These are phyloP conservation scores for Sporothrix globosa DNA, from an alignment of 2,329 filamentous ascomycete species.

Conservation along the genomic window DNA sequence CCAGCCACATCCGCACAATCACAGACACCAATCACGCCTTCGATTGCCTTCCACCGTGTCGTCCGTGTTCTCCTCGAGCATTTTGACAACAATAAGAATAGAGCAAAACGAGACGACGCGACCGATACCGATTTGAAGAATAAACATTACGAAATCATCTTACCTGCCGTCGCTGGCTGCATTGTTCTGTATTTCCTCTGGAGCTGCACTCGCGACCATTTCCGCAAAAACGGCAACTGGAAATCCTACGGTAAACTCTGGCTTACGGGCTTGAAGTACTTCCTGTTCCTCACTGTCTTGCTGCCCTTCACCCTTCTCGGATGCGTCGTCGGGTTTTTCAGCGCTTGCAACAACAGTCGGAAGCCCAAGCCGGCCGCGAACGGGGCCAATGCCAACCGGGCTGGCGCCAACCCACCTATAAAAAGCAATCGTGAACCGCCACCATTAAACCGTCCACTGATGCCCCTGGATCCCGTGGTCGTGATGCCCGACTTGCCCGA, in stretches of 20 bases:
- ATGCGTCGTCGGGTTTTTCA: background rate
- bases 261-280: background rate
- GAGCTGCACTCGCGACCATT: background rate
- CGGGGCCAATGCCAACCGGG: too few relatives aligned
- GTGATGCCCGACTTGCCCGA: slow-evolving; percentile 13
- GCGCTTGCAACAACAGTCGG: background rate
- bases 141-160: background rate
- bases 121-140: background rate
- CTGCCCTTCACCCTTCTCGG: background rate
- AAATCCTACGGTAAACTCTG: background rate
- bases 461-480: slow-evolving; percentile 20
- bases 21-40: background rate
- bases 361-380: background rate
- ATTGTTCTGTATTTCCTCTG: background rate
- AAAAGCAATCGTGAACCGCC: background rate
- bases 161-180: background rate
- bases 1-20: background rate
- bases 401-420: too few relatives aligned
- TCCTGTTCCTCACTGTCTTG: background rate
- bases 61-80: background rate
- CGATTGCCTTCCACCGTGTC: slow-evolving; percentile 7
- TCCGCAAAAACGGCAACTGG: background rate
- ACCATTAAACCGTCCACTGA: background rate
- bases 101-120: background rate
- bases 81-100: background rate